phyloP scores from a whole-genome alignment of 2,329 filamentous ascomycete species.

The Fusarium sp. region DNA sequence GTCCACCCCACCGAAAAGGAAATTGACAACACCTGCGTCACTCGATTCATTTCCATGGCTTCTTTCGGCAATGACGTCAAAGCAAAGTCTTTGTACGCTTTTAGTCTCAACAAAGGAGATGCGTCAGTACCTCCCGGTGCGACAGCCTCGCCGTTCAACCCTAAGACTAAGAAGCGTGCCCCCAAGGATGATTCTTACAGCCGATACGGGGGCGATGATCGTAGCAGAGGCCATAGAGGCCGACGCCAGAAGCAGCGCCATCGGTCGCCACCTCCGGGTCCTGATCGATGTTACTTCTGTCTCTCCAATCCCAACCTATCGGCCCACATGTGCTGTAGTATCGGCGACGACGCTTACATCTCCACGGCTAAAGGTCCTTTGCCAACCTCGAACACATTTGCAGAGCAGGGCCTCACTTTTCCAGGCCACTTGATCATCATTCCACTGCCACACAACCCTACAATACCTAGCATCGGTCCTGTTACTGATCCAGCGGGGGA shows the following conservation, averaged over 20 bases:
- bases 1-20: slow-evolving; percentile 68
- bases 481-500: slow-evolving; percentile 59
- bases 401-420: slow-evolving; percentile 71
- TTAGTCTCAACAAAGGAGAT: slow-evolving; percentile 74
- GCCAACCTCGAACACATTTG: slow-evolving; percentile 74
- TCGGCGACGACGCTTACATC: slow-evolving; percentile 87
- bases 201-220: slow-evolving; percentile 61
- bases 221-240: slow-evolving; percentile 55
- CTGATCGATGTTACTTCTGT: slow-evolving; percentile 93
- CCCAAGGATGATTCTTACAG: slow-evolving; percentile 58
- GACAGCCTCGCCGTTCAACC: slow-evolving; percentile 78
- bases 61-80: slow-evolving; percentile 79
- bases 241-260: slow-evolving; percentile 58
- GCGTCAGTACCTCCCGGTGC: slow-evolving; percentile 73
- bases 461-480: slow-evolving; percentile 72
- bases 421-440: slow-evolving; percentile 92
- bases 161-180: slow-evolving; percentile 67
- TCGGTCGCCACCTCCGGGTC: slow-evolving; percentile 69
- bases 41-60: slow-evolving; percentile 90
- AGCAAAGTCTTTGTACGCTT: slow-evolving; percentile 83
- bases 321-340: slow-evolving; percentile 88
- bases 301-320: slow-evolving; percentile 85
- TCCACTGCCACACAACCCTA: slow-evolving; percentile 83
- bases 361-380: slow-evolving; percentile 94
- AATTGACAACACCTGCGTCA: slow-evolving; percentile 67